Evolutionary conservation across 2,329 filamentous ascomycete genomes (phyloP).

Genomic region (Lachnellula willkommii): DNA sequence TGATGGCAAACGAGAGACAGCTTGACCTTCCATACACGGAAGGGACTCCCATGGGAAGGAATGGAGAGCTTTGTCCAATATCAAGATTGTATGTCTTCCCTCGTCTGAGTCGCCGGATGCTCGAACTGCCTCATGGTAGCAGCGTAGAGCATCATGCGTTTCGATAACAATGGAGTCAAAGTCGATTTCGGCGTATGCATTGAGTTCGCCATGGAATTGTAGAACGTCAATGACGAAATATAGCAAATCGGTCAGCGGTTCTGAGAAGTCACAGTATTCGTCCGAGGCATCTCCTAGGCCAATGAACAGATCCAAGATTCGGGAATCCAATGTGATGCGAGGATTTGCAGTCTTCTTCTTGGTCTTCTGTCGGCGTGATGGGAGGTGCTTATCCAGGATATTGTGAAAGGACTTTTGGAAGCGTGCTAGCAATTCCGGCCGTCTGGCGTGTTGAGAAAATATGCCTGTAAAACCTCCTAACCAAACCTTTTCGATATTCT

Average conservation of each 20-base stretch:
- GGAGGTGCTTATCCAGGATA: conserved; percentile 77
- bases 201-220: conserved; percentile 92
- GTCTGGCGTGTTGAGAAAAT: conserved; percentile 68
- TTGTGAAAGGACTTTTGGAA: conserved; percentile 76
- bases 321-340: conserved; percentile 50
- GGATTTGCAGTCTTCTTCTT: conserved; percentile 46
- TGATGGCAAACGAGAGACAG: conserved; percentile 84
- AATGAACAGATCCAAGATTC: conserved; percentile 82
- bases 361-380: conserved; percentile 62
- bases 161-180: conserved; percentile 89
- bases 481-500: conserved; percentile 89
- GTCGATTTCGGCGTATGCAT: conserved; percentile 96
- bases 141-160: conserved; percentile 74
- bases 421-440: conserved; percentile 59
- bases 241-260: conserved; percentile 82
- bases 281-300: conserved; percentile 70
- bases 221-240: conserved; percentile 96
- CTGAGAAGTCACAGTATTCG: conserved; percentile 70
- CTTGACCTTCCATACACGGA: conserved; percentile 71
- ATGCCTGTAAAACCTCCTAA: conserved; percentile 91
- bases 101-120: conserved; percentile 32
- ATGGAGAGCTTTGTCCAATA: conserved; percentile 88
- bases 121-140: conserved; percentile 58
- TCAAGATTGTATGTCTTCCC: conserved; percentile 70
- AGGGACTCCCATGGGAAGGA: conserved; percentile 94